Evolutionary conservation across 2,329 filamentous ascomycete genomes (phyloP).

Genomic region (Rasamsonia emersonii): DNA sequence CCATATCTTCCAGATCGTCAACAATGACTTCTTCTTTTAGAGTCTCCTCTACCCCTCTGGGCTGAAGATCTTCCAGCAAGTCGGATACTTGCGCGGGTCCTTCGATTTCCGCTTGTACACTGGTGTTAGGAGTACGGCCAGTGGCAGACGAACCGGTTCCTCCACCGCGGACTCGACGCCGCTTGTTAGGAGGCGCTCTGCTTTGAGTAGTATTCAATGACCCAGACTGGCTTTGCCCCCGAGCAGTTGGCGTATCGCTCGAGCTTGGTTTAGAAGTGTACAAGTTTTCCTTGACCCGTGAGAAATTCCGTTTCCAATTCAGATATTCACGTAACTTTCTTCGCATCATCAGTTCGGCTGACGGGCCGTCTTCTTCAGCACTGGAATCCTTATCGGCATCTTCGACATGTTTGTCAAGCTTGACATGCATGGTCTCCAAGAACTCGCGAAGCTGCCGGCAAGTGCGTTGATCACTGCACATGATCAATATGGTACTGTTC

Average conservation of each 20-base stretch:
- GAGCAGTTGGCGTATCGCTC: constrained; percentile 15
- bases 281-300: constrained; percentile 60
- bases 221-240: constrained; percentile 14
- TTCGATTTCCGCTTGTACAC: constrained; percentile 65
- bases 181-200: constrained; percentile 71
- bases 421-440: constrained; percentile 79
- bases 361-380: constrained; percentile 50
- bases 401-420: constrained; percentile 23
- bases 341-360: constrained; percentile 82
- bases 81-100: constrained; percentile 72
- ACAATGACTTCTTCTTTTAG: constrained; percentile 60
- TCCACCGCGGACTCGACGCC: constrained; percentile 74
- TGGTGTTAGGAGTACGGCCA: constrained; percentile 62
- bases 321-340: constrained; percentile 79
- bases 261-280: constrained; percentile 20
- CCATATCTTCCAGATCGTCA: constrained; percentile 83
- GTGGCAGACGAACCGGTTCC: constrained; percentile 50
- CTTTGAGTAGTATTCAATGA: constrained; percentile 40
- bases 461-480: constrained; percentile 83
- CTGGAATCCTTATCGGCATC: constrained; percentile 35
- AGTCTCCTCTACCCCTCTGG: constrained; percentile 66
- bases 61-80: constrained; percentile 72
- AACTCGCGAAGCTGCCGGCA: constrained; percentile 87
- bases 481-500: constrained; percentile 86
- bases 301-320: constrained; percentile 82